A percentile compares a stretch with the other conserved stretches of the same genome.
Conservation (phyloP, 2,329 filamentous ascomycete species). For the Geoglossum cookeanum region DNA sequence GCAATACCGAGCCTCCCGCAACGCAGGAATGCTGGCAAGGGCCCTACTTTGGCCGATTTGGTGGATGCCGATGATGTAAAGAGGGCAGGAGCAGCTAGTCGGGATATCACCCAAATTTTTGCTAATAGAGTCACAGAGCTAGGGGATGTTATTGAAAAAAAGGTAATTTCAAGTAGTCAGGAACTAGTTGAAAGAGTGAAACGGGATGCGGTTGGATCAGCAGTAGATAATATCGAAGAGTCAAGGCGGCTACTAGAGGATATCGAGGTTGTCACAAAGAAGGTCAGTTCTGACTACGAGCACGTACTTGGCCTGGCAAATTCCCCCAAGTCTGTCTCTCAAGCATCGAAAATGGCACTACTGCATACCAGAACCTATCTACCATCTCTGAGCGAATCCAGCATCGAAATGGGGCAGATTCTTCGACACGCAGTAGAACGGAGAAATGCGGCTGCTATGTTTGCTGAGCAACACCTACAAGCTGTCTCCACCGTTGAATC, state of each 20-base stretch:
- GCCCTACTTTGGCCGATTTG: slow-evolving; percentile 51
- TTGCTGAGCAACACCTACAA: slow-evolving; percentile 58
- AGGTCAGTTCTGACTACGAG: slow-evolving; percentile 73
- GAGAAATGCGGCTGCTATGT: slow-evolving; percentile 47
- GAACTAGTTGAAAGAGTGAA: slow-evolving; percentile 26
- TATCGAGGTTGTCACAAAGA: slow-evolving; percentile 67
- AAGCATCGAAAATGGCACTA: slow-evolving; percentile 43
- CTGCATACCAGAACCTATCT: slow-evolving; percentile 43
- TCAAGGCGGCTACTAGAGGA: slow-evolving; percentile 56
- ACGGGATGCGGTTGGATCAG: not conserved
- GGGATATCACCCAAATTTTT: slow-evolving; percentile 42
- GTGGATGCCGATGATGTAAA: slow-evolving; percentile 55
- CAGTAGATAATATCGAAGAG: slow-evolving; percentile 28
- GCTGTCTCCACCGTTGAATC: slow-evolving; percentile 64
- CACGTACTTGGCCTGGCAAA: slow-evolving; percentile 50
- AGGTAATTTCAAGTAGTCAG: slow-evolving; percentile 23
- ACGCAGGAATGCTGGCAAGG: slow-evolving; percentile 19
- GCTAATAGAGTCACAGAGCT: slow-evolving; percentile 31
- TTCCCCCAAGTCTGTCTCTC: slow-evolving; percentile 42
- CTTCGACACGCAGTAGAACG: slow-evolving; percentile 35
- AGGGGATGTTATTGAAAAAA: slow-evolving; percentile 21
- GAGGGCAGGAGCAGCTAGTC: slow-evolving; percentile 50
- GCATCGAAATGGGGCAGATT: slow-evolving; percentile 34
- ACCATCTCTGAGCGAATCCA: slow-evolving; percentile 38
- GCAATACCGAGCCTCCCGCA: slow-evolving; percentile 15